Percentiles rank a stretch among this genome's conserved stretches.
Conservation (phyloP, 768 basidiomycete species). For the Lenzites betulinus region DNA sequence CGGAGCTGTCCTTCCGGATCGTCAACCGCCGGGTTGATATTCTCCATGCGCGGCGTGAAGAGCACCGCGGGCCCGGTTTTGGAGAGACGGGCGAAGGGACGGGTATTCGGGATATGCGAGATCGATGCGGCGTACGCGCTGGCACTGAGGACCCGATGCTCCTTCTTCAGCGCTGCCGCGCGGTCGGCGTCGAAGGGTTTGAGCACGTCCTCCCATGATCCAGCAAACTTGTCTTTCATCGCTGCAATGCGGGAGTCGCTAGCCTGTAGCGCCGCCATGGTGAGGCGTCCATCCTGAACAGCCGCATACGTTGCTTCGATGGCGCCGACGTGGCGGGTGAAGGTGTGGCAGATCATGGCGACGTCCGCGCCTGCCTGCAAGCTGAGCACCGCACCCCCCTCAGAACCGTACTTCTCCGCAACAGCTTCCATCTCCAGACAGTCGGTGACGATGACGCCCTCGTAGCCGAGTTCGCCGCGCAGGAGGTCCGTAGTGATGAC, state of each 20-base stretch:
- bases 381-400: constrained; percentile 56
- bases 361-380: constrained; percentile 68
- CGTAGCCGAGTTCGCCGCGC: constrained; percentile 50
- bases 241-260: constrained; percentile 49
- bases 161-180: constrained; percentile 36
- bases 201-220: constrained; percentile 46
- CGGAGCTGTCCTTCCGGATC: constrained; percentile 49
- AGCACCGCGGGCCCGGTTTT: constrained; percentile 36
- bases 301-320: constrained; percentile 55
- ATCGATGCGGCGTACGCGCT: constrained; percentile 50
- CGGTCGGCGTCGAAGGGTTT: background rate
- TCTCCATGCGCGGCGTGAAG: constrained; percentile 58
- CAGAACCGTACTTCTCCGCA: constrained; percentile 49
- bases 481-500: constrained; percentile 54
- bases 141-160: constrained; percentile 44
- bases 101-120: constrained; percentile 47
- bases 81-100: constrained; percentile 36
- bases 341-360: constrained; percentile 74
- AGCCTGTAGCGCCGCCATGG: constrained; percentile 37
- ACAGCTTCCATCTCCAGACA: constrained; percentile 80
- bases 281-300: constrained; percentile 45
- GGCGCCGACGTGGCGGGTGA: constrained; percentile 53
- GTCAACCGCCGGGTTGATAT: constrained; percentile 65
- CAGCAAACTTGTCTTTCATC: constrained; percentile 55
- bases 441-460: constrained; percentile 69